Percentiles rank a stretch among this genome's conserved stretches.
Evolutionary conservation across 1,284 basidiomycete species (phyloP).

Genomic region (Malassezia vespertilionis): DNA sequence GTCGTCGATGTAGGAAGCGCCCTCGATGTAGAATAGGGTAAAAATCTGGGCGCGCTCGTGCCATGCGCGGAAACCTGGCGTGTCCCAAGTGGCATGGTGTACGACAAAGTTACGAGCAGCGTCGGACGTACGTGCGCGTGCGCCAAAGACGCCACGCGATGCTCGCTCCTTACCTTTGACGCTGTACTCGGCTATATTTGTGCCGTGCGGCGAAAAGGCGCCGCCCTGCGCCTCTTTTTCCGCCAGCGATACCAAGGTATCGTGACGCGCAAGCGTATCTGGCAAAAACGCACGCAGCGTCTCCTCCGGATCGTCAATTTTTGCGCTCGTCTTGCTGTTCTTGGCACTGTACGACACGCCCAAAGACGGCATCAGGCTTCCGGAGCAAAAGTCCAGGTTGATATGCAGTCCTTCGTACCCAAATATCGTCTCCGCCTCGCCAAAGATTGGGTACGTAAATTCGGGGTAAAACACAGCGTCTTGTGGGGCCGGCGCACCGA

Average conservation of each 20-base stretch:
- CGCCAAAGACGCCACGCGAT: neutral
- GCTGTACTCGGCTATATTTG: slow-evolving; percentile 63
- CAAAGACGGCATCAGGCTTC: slow-evolving; percentile 57
- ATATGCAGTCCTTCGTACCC: slow-evolving; percentile 62
- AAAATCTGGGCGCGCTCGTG: slow-evolving; percentile 91
- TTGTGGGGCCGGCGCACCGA: slow-evolving; percentile 22
- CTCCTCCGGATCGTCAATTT: slow-evolving; percentile 73
- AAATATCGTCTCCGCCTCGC: slow-evolving; percentile 91
- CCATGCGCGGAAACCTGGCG: slow-evolving; percentile 80
- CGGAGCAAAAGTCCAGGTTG: slow-evolving; percentile 73
- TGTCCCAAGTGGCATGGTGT: slow-evolving; percentile 59
- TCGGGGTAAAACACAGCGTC: slow-evolving; percentile 30
- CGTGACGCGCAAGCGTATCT: slow-evolving; percentile 48
- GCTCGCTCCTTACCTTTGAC: slow-evolving; percentile 28
- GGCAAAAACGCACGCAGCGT: slow-evolving; percentile 70
- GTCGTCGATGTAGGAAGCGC: slow-evolving; percentile 61
- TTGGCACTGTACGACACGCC: slow-evolving; percentile 31
- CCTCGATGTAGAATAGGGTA: slow-evolving; percentile 87
- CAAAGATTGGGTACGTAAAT: slow-evolving; percentile 55
- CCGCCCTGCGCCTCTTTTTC: slow-evolving; percentile 60
- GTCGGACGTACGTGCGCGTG: neutral
- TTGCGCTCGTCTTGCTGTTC: slow-evolving; percentile 52
- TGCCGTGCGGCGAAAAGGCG: slow-evolving; percentile 71
- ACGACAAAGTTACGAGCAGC: slow-evolving; percentile 23
- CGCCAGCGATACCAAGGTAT: slow-evolving; percentile 53